phyloP scores from a whole-genome alignment of 805 yeast species.

The Diddensiella transvaalensis region DNA sequence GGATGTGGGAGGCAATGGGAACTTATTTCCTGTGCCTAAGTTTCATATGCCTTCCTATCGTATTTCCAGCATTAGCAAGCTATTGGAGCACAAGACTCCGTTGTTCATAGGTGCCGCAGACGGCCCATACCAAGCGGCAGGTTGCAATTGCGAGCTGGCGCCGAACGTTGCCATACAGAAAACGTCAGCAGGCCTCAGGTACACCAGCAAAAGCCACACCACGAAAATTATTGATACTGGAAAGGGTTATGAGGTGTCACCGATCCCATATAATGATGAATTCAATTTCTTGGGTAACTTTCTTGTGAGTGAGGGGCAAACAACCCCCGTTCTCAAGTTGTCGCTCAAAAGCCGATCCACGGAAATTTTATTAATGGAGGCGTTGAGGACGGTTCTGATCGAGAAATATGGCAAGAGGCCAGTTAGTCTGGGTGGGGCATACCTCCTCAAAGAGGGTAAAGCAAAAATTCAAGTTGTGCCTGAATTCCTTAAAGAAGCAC shows the following conservation, averaged over 20 bases:
- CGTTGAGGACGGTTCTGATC: neutral
- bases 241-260: neutral
- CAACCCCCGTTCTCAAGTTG: neutral
- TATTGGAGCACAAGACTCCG: neutral
- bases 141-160: constrained; percentile 1
- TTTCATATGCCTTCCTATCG: constrained; percentile 1
- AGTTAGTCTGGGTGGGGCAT: constrained; percentile 1
- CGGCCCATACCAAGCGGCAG: constrained; percentile 1
- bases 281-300: constrained; percentile 1
- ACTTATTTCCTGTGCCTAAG: neutral
- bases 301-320: neutral
- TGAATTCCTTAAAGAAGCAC: neutral
- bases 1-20: constrained; percentile 1
- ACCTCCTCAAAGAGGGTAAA: neutral
- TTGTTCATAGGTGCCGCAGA: constrained; percentile 2
- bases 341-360: neutral
- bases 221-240: neutral
- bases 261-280: constrained; percentile 3
- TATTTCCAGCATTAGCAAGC: neutral
- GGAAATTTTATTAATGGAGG: neutral
- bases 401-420: neutral
- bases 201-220: neutral
- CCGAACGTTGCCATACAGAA: neutral
- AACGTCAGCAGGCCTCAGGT: neutral
- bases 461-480: constrained; percentile 1